Base-by-base conservation (phyloP, 352 stramenopile species). In the Pythium guiyangense region DNA sequence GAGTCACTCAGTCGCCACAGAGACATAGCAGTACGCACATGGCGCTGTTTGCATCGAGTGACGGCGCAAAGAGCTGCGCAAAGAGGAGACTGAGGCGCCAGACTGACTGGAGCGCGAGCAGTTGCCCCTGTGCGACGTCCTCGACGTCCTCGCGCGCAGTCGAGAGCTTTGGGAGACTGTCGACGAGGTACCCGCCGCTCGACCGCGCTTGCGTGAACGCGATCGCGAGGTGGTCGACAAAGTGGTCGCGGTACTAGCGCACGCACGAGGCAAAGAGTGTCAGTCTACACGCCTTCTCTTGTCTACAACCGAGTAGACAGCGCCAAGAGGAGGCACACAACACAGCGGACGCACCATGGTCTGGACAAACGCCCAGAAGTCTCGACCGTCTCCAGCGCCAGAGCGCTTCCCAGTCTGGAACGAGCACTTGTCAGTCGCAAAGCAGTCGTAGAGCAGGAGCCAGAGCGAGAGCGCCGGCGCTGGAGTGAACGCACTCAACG, bases 361-460 rank as follows among this genome's bases (percentile, higher is more conserved):
- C 65, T 83, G 73, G 4, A 91, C 52, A 44, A 88, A 74, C 26
- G 64, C 54, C 79, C 79, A 90, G 25, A 88, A 72, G 15, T 76
- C 59, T 34, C 62, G 71, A 22, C 71, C 70, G 53, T 71, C 79
- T 1, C 48, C 54, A 26, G 48, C 31, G 2, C 22, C 53, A 44
- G 31, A 52, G 12, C n/a, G 54, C 43, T 56, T 63, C 26, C 60
- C 64, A 45, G 54, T 42, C 47, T 75, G 61, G 44, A 64, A 44
- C 8, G 51, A 22, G 29, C 71, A 63, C 40, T 64, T 60, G 9
- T 60, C 49, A 34, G 45, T 57, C 27, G 49, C 42, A 47, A 63
- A 86, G 69, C 52, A 86, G 15, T 64, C 52, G 49, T 72, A 72
- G 49, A 90, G 35, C 20, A 78, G 60, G 22, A 85, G 53, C 84